A percentile compares a stretch with the other conserved stretches of the same genome.
phyloP scores from a whole-genome alignment of 129 eudicot genomes.

The Tanacetum coccineum region DNA sequence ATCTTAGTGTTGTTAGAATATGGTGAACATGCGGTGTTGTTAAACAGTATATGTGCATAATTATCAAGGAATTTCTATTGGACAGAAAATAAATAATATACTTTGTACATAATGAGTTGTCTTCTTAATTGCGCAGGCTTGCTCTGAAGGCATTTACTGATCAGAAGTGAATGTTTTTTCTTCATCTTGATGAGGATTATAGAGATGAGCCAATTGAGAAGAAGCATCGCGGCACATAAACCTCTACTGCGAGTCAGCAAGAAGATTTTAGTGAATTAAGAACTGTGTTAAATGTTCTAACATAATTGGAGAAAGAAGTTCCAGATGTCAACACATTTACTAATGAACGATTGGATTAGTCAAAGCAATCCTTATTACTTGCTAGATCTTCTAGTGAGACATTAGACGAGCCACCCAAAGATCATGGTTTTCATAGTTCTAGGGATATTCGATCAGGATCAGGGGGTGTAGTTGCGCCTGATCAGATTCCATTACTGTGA shows the following conservation, averaged over 20 bases:
- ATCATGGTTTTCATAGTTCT: constrained; percentile 45
- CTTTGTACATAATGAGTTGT: too few relatives aligned
- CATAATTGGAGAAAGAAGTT: constrained; percentile 59
- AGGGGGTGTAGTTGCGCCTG: constrained; percentile 27
- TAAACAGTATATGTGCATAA: not conserved
- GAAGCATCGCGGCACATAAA: constrained; percentile 48
- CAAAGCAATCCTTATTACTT: constrained; percentile 58
- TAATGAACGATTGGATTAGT: constrained; percentile 74
- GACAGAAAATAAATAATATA: too few relatives aligned
- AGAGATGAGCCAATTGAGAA: constrained; percentile 36
- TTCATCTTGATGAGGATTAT: too few relatives aligned
- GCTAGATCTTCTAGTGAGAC: constrained; percentile 34
- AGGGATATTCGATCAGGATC: constrained; percentile 53
- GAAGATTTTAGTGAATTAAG: constrained; percentile 51
- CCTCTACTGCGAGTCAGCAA: constrained; percentile 38
- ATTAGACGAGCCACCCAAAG: too few relatives aligned
- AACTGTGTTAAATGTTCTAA: constrained; percentile 53
- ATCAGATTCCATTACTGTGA: too few relatives aligned
- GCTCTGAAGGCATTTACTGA: constrained; percentile 92
- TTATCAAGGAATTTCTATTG: too few relatives aligned
- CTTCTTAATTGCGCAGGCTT: constrained; percentile 38
- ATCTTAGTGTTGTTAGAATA: too few relatives aligned
- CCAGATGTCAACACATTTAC: constrained; percentile 59
- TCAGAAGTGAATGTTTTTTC: constrained; percentile 77
- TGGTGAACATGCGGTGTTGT: too few relatives aligned